These are phyloP conservation scores for Skeletonema marinoi DNA, from an alignment of 108 stramenopile genomes.

Conservation along the genomic window DNA sequence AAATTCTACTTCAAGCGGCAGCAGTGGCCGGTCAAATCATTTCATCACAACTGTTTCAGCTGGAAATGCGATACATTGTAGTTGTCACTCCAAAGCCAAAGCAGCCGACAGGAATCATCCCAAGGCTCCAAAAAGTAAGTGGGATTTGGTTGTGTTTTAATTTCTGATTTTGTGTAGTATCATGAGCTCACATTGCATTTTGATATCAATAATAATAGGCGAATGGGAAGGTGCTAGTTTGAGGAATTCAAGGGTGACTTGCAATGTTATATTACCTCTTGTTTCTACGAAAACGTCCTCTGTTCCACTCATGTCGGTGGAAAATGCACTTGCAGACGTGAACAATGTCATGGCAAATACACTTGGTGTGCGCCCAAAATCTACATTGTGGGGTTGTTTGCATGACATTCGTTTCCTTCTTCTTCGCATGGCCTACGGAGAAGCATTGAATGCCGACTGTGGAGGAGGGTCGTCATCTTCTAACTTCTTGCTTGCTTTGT, in stretches of 20 bases:
- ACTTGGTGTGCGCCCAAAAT: conserved; percentile 70
- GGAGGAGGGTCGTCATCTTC: conserved; percentile 86
- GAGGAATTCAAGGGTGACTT: conserved; percentile 79
- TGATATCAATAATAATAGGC: neutral
- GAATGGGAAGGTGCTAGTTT: conserved; percentile 90
- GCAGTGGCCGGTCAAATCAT: conserved; percentile 42
- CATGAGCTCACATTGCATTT: neutral
- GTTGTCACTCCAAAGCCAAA: conserved; percentile 72
- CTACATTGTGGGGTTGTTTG: conserved; percentile 76
- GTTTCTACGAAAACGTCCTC: conserved; percentile 73
- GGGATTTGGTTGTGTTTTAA: neutral
- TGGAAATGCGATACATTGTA: conserved; percentile 82
- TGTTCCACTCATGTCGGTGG: conserved; percentile 75
- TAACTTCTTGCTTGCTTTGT: conserved; percentile 65
- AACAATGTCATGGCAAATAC: conserved; percentile 64
- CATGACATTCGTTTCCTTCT: conserved; percentile 80
- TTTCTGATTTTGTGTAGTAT: neutral
- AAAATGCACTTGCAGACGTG: conserved; percentile 70
- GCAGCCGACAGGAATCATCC: conserved; percentile 76
- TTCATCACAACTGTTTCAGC: conserved; percentile 80
- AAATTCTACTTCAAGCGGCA: conserved; percentile 30
- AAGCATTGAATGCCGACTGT: conserved; percentile 76
- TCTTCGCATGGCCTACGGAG: conserved; percentile 80
- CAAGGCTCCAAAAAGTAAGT: conserved; percentile 73
- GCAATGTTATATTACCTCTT: conserved; percentile 84